Evolutionary conservation across 2,329 filamentous ascomycete species (phyloP), one percentile per base, ranked within the genome.

Genomic region (Aspergillus terreus): DNA sequence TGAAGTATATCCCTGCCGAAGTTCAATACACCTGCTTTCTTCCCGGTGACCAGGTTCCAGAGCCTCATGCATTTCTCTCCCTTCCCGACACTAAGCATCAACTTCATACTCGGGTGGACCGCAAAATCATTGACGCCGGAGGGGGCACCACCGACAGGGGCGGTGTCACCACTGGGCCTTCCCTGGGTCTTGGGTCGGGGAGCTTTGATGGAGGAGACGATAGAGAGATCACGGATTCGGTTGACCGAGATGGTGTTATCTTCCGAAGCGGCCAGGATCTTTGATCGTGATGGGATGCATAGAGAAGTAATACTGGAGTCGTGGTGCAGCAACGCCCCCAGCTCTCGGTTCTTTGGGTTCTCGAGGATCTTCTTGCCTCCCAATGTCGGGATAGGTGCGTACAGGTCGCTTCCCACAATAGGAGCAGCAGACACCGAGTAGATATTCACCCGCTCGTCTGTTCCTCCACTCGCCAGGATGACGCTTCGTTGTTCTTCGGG

Each of bases 41-140:
- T 95, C 14, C 92, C 94, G 2, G 92, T 97, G 58, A 97, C 91
- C 57, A 99, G 71, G 66, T 99, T 97, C 94, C 94, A 99, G 58
- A 97, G 72, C 58, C 94, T 79, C 88, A 99, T 95, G 65, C 86
- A 90, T 58, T 84, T 85, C 75, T 99, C 94, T 58, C 91, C 91
- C 63, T 87, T 90, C 60, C 90, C 87, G 7, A 97, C 91, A 61
- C 84, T 95, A 54, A 99, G 84, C 89, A 97, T 96, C 46, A 99
- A 78, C 75, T 96, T 97, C 82, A 95, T 90, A 69, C 89, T 95
- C 0, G 94, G 92, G 69, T 99, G 94, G 23, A 99, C 87, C 2
- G 92, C 90, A 69, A 99, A 95, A 69, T 92, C 89, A 69, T 96
- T 97, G 60, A 97, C 84, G 15, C 94, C 94, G n/a, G 86, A 83